A percentile compares a stretch with the other conserved stretches of the same genome.
phyloP scores from a whole-genome alignment of 2,329 filamentous ascomycete genomes.

The Phaeoacremonium minimum region DNA sequence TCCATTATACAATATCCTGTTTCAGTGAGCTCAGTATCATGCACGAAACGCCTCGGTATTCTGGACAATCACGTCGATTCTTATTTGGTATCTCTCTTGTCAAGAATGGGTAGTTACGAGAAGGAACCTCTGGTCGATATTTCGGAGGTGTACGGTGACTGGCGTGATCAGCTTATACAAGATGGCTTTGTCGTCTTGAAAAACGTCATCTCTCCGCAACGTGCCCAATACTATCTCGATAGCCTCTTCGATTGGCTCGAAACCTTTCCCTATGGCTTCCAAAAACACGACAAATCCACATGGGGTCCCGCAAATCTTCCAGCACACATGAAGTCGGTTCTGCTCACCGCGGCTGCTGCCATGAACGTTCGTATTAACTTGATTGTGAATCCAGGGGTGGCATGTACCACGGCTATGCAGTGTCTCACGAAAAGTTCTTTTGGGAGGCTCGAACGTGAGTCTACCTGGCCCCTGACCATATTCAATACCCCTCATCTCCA shows the following conservation, averaged over 20 bases:
- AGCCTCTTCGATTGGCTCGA: slow-evolving; percentile 4
- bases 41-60: too few relatives aligned
- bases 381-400: slow-evolving; percentile 1
- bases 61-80: too few relatives aligned
- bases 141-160: neutral
- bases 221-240: slow-evolving; percentile 1
- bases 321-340: slow-evolving; percentile 2
- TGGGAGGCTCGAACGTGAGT: slow-evolving; percentile 4
- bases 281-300: slow-evolving; percentile 1
- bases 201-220: neutral
- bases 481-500: neutral
- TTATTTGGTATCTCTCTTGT: too few relatives aligned
- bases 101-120: slow-evolving; percentile 3
- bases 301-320: slow-evolving; percentile 4
- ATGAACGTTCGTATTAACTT: neutral
- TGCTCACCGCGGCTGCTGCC: neutral
- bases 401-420: slow-evolving; percentile 4
- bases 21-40: too few relatives aligned
- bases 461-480: neutral
- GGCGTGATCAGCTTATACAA: slow-evolving; percentile 2
- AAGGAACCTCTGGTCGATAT: slow-evolving; percentile 2
- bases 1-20: too few relatives aligned
- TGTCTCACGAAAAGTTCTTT: slow-evolving; percentile 4
- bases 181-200: slow-evolving; percentile 4
- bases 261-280: slow-evolving; percentile 3